Evolutionary conservation across 1,284 basidiomycete species (phyloP).

Genomic region (Porogramme epimiltina): DNA sequence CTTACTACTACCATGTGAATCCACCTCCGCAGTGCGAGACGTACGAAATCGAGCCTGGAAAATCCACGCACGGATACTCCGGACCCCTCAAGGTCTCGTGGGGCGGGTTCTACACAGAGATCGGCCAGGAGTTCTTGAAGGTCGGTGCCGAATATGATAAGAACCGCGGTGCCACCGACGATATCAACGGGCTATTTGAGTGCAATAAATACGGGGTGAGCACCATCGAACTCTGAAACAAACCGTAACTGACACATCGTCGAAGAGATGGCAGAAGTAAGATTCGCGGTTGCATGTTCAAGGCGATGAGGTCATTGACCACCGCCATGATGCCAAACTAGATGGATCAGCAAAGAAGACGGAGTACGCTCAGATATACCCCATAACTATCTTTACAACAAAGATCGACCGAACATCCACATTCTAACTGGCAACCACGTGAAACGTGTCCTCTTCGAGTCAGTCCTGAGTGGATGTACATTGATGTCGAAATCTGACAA

Average conservation of each 20-base stretch:
- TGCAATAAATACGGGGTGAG: conserved; percentile 32
- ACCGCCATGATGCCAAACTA: conserved; percentile 13
- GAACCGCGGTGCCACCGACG: conserved; percentile 21
- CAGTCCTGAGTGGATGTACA: background rate
- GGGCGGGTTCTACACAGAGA: conserved; percentile 36
- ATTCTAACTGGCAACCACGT: conserved; percentile 28
- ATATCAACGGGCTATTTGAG: conserved; percentile 27
- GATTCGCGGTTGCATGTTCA: background rate
- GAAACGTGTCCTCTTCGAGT: conserved; percentile 29
- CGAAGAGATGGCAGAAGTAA: conserved; percentile 22
- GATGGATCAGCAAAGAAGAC: conserved; percentile 51
- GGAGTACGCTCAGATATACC: conserved; percentile 59
- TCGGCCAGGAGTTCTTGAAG: conserved; percentile 48
- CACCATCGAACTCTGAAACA: too few relatives aligned
- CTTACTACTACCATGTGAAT: background rate
- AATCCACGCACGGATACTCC: conserved; percentile 47
- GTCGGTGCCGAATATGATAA: conserved; percentile 47
- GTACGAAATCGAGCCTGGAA: conserved; percentile 38
- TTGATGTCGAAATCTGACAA: background rate
- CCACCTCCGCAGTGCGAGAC: conserved; percentile 47
- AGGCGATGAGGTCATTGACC: background rate
- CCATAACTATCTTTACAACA: conserved; percentile 58
- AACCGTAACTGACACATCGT: too few relatives aligned
- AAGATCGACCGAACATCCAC: conserved; percentile 28
- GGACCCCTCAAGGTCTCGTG: conserved; percentile 57